Evolutionary conservation across 495 filamentous ascomycete species (phyloP).

Genomic region (Tetracladium marchalianum): DNA sequence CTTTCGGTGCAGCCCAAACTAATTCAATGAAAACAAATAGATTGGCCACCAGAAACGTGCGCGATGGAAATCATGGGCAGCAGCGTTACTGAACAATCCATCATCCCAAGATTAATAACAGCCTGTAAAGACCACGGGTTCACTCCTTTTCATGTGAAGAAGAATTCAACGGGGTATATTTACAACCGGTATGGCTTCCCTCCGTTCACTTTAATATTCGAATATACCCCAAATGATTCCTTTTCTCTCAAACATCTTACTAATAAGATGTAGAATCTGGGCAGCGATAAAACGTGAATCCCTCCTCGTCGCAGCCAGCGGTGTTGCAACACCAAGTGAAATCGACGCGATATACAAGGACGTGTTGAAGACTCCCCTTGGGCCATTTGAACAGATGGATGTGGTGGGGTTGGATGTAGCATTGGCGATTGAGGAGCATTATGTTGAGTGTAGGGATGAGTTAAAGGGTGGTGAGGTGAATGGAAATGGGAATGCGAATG

Average conservation of each 20-base stretch:
- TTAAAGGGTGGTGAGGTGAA: not conserved
- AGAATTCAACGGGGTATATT: slow-evolving; percentile 28
- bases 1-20: not conserved
- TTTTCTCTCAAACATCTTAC: not conserved
- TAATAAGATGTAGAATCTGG: slow-evolving; percentile 33
- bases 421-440: slow-evolving; percentile 31
- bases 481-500: slow-evolving; percentile 17
- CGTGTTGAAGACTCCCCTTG: slow-evolving; percentile 26
- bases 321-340: slow-evolving; percentile 25
- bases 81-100: slow-evolving; percentile 18
- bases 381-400: slow-evolving; percentile 33
- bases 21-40: slow-evolving; percentile 9
- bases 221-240: not conserved
- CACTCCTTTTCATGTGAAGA: slow-evolving; percentile 27
- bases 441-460: slow-evolving; percentile 14
- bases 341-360: slow-evolving; percentile 31
- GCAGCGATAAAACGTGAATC: slow-evolving; percentile 33
- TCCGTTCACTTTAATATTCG: too few relatives aligned
- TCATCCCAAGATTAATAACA: slow-evolving; percentile 21
- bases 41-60: slow-evolving; percentile 32
- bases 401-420: slow-evolving; percentile 31
- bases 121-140: slow-evolving; percentile 26
- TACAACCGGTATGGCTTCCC: slow-evolving; percentile 25
- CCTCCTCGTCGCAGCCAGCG: slow-evolving; percentile 24
- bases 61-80: slow-evolving; percentile 34